Evolutionary conservation across 78 protist genomes (phyloP), one percentile per base, ranked within the genome.

Genomic region (Dictyostelium firmibasis): DNA sequence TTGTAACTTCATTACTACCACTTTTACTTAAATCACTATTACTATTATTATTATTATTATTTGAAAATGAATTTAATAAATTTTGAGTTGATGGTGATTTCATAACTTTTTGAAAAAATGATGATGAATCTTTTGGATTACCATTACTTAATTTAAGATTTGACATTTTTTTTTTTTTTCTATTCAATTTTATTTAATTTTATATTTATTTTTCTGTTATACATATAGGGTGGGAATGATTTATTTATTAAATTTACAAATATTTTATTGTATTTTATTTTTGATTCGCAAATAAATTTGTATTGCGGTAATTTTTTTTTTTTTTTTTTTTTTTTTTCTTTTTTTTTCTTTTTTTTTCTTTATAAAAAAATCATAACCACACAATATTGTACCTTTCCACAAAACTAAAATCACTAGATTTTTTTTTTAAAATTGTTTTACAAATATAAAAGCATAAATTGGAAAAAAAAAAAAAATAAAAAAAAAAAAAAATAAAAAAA

Each of bases 41-140:
- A 44, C 13, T 44, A 11, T 44, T 16, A 5, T 2, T 41, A 25
- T 50, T 47, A n/a, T 79, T 44, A 27, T 20, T 27, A 18, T 10
- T 10, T 0, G n/a, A 2, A n/a, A 64, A 25, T 23, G 47, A 41
- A 25, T 36, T 33, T 76, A 86, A 76, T 50, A 86, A 43, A 76
- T 86, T 86, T 38, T 23, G 36, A 25, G 92, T 86, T 16, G 92
- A 86, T 20, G 92, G 92, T 47, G 92, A 86, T 60, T 86, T 86
- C 67, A 86, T 47, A 2, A 86, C 92, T 53, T 86, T 86, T 86
- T 86, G 92, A 4, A 86, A 75, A 57, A 86, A 86, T 50, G 62
- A 50, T 50, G 62, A 50, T 11, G 62, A 50, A 23, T 38, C 38
- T 76, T 38, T 38, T 41, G 5, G 8, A 36, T 20, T 38, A 3